These are phyloP conservation scores for Scutellaria baicalensis DNA, from an alignment of 257 asterid species.

Conservation along the genomic window DNA sequence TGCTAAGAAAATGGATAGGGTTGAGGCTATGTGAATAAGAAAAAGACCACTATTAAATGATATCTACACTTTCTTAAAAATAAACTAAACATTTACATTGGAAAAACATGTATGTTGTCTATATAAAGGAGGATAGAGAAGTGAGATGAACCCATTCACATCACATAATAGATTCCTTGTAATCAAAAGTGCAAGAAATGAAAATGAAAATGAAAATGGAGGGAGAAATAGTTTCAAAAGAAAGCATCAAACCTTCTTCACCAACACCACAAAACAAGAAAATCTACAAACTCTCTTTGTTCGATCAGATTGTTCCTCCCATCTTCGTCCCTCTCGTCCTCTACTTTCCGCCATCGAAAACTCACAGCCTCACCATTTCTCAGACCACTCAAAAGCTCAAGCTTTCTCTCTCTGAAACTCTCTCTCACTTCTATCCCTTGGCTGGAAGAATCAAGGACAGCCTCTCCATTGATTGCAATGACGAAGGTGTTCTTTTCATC, in stretches of 20 bases:
- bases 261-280: slow-evolving; percentile 26
- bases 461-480: slow-evolving; percentile 34
- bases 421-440: slow-evolving; percentile 34
- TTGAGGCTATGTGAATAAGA: no score
- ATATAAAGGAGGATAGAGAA: neutral
- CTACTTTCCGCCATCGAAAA: slow-evolving; percentile 16
- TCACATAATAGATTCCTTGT: neutral
- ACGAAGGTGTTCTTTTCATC: slow-evolving; percentile 27
- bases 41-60: no score
- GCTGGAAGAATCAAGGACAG: slow-evolving; percentile 38
- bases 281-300: slow-evolving; percentile 33
- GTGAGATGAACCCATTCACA: neutral
- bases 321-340: slow-evolving; percentile 31
- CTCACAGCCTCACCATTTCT: neutral
- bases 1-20: no score
- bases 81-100: no score
- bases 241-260: slow-evolving; percentile 41
- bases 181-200: neutral
- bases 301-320: slow-evolving; percentile 44
- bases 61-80: no score
- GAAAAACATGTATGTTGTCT: no score
- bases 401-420: slow-evolving; percentile 29
- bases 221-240: slow-evolving; percentile 29
- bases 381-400: slow-evolving; percentile 16
- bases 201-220: slow-evolving; percentile 36